Conservation (phyloP, 345 rosid species). For the Populus davidiana region DNA sequence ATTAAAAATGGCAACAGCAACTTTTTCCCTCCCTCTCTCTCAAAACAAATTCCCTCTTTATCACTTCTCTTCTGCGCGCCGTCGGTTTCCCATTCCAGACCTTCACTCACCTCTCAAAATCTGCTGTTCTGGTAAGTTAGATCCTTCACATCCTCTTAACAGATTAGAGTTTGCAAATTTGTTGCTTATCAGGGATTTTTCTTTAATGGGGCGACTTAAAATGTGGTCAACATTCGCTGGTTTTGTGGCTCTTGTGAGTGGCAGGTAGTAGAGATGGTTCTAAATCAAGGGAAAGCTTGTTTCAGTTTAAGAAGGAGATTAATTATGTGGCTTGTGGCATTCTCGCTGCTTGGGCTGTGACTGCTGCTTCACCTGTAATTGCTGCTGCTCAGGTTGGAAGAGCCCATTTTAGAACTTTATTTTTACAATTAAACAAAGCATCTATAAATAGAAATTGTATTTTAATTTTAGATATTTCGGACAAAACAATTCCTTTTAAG, state of each 20-base stretch:
- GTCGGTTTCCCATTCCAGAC: constrained; percentile 14
- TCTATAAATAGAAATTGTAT: background rate
- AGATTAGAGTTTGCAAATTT: background rate
- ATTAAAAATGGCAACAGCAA: constrained; percentile 34
- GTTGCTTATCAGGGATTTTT: background rate
- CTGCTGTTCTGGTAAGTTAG: constrained; percentile 49
- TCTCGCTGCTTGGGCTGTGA: constrained; percentile 64
- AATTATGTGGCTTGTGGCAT: constrained; percentile 60
- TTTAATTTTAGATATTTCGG: background rate
- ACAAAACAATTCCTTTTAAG: too few species aligned
- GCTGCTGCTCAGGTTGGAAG: constrained; percentile 70
- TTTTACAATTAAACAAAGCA: background rate
- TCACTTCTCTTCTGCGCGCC: constrained; percentile 21
- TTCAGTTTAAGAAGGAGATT: constrained; percentile 47
- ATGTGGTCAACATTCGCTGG: constrained; percentile 8
- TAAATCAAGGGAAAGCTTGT: constrained; percentile 27
- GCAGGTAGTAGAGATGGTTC: constrained; percentile 27
- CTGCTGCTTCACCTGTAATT: constrained; percentile 66
- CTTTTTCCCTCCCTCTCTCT: constrained; percentile 39
- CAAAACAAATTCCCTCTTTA: constrained; percentile 19
- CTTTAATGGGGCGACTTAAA: background rate
- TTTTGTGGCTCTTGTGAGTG: constrained; percentile 21
- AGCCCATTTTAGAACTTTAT: background rate
- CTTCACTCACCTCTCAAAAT: constrained; percentile 30
- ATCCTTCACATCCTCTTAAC: background rate